phyloP scores from a whole-genome alignment of 495 filamentous ascomycete species.

The Penicillium longicatenatum region DNA sequence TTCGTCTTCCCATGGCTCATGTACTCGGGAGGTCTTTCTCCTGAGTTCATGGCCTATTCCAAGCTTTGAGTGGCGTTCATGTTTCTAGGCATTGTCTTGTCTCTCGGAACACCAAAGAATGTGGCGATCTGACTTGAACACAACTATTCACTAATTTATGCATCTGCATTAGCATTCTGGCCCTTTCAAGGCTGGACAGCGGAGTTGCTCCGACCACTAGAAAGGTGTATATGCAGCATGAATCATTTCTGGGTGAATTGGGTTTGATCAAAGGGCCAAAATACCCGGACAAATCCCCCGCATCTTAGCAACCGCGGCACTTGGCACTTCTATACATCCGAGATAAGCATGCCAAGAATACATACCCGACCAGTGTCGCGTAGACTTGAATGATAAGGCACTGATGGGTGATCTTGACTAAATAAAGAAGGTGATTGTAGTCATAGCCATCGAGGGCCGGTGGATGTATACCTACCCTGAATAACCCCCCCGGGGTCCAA shows the following conservation, averaged over 20 bases:
- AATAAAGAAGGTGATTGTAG: not conserved
- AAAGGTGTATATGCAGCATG: too few species aligned
- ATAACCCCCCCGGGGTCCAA: not conserved
- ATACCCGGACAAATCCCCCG: not conserved
- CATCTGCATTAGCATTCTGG: not conserved
- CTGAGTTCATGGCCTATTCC: not conserved
- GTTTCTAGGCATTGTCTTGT: not conserved
- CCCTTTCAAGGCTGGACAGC: not conserved
- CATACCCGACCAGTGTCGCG: slow-evolving; percentile 7
- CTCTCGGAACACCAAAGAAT: not conserved
- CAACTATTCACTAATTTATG: not conserved
- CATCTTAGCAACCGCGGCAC: not conserved
- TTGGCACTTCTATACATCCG: slow-evolving; percentile 1
- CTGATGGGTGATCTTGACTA: not conserved
- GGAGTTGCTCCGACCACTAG: not conserved
- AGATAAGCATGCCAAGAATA: slow-evolving; percentile 15
- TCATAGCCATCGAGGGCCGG: not conserved
- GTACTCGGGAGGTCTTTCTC: not conserved
- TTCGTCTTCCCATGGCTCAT: not conserved
- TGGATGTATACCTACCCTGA: not conserved
- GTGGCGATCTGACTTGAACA: not conserved
- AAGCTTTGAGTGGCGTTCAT: not conserved
- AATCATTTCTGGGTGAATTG: not conserved
- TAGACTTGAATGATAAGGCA: not conserved
- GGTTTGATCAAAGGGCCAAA: not conserved